These are phyloP conservation scores for Annulohypoxylon truncatum DNA, from an alignment of 2,329 filamentous ascomycete genomes.

Conservation along the genomic window DNA sequence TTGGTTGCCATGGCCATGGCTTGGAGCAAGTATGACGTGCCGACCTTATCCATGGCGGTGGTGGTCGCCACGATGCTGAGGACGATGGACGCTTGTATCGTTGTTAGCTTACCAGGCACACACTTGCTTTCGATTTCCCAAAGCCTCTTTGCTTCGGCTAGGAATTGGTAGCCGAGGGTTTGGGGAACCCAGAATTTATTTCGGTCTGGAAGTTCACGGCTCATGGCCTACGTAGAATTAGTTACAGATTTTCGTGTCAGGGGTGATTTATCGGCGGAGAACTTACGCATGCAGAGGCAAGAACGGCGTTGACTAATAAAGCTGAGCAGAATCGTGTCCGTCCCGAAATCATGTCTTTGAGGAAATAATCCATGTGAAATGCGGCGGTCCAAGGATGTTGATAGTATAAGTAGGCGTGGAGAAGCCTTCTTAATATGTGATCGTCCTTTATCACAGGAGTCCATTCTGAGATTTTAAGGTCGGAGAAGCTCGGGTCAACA, in stretches of 20 bases:
- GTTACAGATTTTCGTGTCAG: neutral
- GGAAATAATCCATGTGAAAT: constrained; percentile 56
- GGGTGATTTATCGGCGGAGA: neutral
- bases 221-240: constrained; percentile 45
- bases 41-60: constrained; percentile 54
- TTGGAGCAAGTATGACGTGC: constrained; percentile 51
- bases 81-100: constrained; percentile 52
- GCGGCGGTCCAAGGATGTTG: constrained; percentile 53
- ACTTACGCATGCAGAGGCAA: constrained; percentile 54
- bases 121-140: constrained; percentile 49
- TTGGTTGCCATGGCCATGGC: constrained; percentile 50
- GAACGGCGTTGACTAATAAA: constrained; percentile 54
- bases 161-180: constrained; percentile 51
- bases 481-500: constrained; percentile 50
- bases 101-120: constrained; percentile 45
- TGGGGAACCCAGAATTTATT: constrained; percentile 52
- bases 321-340: constrained; percentile 53
- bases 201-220: constrained; percentile 44
- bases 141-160: constrained; percentile 52
- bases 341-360: constrained; percentile 53
- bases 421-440: constrained; percentile 50
- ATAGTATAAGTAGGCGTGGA: constrained; percentile 47
- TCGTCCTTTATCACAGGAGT: constrained; percentile 53
- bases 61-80: constrained; percentile 48
- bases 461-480: constrained; percentile 51